Conservation (phyloP, 257 asterid genomes). For the Primulina huaijiensis region DNA sequence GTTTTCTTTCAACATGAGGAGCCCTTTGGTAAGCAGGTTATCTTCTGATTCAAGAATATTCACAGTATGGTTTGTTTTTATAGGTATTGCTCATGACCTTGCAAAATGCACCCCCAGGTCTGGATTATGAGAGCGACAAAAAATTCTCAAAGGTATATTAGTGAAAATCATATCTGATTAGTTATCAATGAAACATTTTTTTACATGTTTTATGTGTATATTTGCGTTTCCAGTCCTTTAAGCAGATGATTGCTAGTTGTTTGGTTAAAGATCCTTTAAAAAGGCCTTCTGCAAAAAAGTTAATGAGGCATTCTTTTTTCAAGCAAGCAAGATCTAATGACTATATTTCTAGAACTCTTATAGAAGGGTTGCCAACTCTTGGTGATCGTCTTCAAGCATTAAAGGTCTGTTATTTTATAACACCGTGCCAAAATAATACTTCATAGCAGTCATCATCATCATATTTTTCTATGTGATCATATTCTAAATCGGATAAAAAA, state of each 20-base stretch:
- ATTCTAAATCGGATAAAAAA: neutral
- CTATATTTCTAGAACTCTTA: conserved; percentile 62
- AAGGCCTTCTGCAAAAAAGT: conserved; percentile 87
- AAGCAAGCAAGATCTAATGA: conserved; percentile 95
- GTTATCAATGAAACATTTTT: conserved; percentile 6
- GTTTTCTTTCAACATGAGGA: conserved; percentile 7
- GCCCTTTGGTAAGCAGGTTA: conserved; percentile 8
- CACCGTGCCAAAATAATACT: conserved; percentile 16
- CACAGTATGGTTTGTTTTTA: conserved; percentile 20
- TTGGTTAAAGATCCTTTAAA: conserved; percentile 95
- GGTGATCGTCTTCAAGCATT: conserved; percentile 80
- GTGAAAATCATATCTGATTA: neutral
- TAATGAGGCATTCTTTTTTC: conserved; percentile 83
- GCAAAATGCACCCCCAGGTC: conserved; percentile 99
- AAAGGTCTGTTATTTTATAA: conserved; percentile 50
- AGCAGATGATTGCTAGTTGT: conserved; percentile 95
- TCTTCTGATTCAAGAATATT: conserved; percentile 16
- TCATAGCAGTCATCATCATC: neutral
- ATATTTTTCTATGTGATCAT: neutral
- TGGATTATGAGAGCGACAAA: conserved; percentile 92
- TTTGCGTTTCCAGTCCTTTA: conserved; percentile 22
- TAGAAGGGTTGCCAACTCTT: conserved; percentile 87
- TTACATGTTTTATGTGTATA: conserved; percentile 22
- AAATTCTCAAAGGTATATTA: conserved; percentile 81
- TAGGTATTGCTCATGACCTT: conserved; percentile 96